These are phyloP conservation scores for Colletotrichum magnum DNA, from an alignment of 2,329 filamentous ascomycete species.

Conservation along the genomic window DNA sequence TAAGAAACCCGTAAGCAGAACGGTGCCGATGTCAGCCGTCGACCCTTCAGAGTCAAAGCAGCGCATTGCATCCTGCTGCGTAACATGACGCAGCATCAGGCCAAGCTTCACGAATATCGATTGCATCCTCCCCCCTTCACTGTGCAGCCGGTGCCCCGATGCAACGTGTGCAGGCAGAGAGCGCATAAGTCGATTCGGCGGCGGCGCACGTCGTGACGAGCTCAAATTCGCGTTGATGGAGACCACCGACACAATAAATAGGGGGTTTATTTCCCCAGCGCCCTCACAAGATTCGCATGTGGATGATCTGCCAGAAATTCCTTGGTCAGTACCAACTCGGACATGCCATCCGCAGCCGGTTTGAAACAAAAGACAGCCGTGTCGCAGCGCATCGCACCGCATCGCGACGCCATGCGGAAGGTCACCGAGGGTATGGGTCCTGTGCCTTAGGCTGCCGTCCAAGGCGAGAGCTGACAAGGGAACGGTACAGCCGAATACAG, in stretches of 20 bases:
- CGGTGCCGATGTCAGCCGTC: neutral
- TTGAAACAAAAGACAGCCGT: slow-evolving; percentile 39
- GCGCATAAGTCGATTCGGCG: slow-evolving; percentile 10
- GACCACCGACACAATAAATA: neutral
- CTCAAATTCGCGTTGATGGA: neutral
- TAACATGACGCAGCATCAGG: slow-evolving; percentile 27
- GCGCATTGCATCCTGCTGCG: slow-evolving; percentile 15
- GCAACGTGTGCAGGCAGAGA: slow-evolving; percentile 13
- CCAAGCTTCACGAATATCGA: slow-evolving; percentile 15
- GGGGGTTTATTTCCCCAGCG: neutral
- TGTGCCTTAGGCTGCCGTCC: slow-evolving; percentile 25
- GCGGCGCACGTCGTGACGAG: slow-evolving; percentile 7
- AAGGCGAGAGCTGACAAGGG: neutral
- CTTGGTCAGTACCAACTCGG: slow-evolving; percentile 16
- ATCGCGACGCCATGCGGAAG: slow-evolving; percentile 35
- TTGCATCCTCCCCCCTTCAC: neutral
- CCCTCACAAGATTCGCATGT: slow-evolving; percentile 1
- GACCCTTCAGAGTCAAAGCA: neutral
- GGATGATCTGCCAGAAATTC: slow-evolving; percentile 21
- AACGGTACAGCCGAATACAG: neutral
- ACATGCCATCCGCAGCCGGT: slow-evolving; percentile 25
- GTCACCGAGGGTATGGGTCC: slow-evolving; percentile 36
- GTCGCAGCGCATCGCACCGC: slow-evolving; percentile 37
- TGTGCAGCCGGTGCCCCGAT: neutral
- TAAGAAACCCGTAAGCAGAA: neutral